Base-by-base conservation (phyloP, 2,329 filamentous ascomycete species). In the Blastomyces gilchristii region DNA sequence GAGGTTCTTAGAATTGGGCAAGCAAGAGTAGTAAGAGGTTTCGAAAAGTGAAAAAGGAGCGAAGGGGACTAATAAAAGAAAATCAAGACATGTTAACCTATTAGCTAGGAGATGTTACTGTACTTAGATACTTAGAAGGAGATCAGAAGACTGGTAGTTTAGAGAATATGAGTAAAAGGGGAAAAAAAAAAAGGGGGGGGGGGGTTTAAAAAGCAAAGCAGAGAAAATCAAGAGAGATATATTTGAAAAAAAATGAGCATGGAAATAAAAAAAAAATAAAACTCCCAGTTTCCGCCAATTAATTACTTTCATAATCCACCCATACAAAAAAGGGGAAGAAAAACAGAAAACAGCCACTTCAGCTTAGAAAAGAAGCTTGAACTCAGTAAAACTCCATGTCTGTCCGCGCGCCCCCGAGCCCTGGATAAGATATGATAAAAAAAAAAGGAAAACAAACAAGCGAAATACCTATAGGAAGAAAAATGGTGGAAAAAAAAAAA, bases 11-110 rank as follows among this genome's bases (percentile, higher is more conserved):
- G 4, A 28, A 6, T 11, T 18, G 25, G 22, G 16, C 28, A 52
- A 52, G 25, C 22, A 22, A 28, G 2, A 16, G 25, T 28, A 39
- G 37, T 22, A 52, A 52, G 12, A 52, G 49, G 25, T 28, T 28
- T 52, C 22, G 9, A 39, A 52, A 61, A 62, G 59, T 60, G 60
- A 59, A 63, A 63, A 66, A 57, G 53, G 63, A 63, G 34, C 1
- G 34, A 9, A 9, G 34, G 8, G 34, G 5, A 1, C 9, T 8
- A 37, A 37, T 8, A 37, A 37, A 37, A 37, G 34, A 8, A 5
- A 5, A 0, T 37, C 9, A 59, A 59, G 8, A 5, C 7, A 18
- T 3, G 37, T 34, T 7, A n/a, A 18, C 11, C 34, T 31, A 16
- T n/a, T 37, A 54, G 14, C 18, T 54, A 34, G 34, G 34, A n/a